Evolutionary conservation across 2,329 filamentous ascomycete species (phyloP).

Genomic region (Fusarium ramigenum): DNA sequence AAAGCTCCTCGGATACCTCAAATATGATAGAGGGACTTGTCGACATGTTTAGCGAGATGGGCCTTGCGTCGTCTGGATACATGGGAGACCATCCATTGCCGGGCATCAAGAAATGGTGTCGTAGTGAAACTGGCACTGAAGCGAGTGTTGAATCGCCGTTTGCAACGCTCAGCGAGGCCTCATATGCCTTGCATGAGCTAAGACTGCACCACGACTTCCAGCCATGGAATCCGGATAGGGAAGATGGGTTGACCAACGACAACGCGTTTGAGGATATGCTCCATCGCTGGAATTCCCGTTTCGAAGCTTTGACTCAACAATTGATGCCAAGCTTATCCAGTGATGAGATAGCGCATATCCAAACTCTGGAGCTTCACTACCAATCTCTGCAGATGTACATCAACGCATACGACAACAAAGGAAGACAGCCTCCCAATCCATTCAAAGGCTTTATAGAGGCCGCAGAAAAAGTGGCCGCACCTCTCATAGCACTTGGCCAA

Average conservation of each 20-base stretch:
- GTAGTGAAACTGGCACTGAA: neutral
- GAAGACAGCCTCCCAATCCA: neutral
- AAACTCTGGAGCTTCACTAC: neutral
- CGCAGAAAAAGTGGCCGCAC: neutral
- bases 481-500: neutral
- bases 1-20: rapidly evolving
- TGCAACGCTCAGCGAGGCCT: neutral
- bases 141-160: rapidly evolving
- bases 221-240: neutral
- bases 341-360: neutral
- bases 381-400: neutral
- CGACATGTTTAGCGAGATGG: neutral
- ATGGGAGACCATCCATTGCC: neutral
- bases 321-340: rapidly evolving
- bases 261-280: neutral
- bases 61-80: neutral
- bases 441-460: neutral
- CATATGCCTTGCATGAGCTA: neutral
- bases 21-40: neutral
- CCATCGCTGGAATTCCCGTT: neutral
- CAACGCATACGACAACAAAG: neutral
- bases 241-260: neutral
- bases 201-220: neutral
- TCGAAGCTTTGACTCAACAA: neutral
- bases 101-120: neutral